These are phyloP conservation scores for Ustilago tritici DNA, from an alignment of 1,284 basidiomycete species.

Conservation along the genomic window DNA sequence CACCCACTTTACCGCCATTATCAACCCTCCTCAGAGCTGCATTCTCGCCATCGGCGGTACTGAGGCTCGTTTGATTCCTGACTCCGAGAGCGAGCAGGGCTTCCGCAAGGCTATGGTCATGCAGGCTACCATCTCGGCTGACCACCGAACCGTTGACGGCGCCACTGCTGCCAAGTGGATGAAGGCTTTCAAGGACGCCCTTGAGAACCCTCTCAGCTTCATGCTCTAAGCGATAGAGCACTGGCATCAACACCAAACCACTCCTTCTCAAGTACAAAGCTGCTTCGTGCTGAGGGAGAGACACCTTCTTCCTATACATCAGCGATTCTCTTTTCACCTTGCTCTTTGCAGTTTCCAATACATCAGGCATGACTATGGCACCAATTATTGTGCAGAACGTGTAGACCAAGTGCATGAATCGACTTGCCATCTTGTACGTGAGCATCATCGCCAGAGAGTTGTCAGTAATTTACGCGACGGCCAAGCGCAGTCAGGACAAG, in stretches of 20 bases:
- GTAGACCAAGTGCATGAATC: too few species aligned
- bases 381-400: too few species aligned
- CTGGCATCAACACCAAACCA: not conserved
- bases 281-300: not conserved
- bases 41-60: slow-evolving; percentile 95
- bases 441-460: not conserved
- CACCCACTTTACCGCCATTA: slow-evolving; percentile 96
- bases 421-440: too few species aligned
- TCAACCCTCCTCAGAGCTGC: slow-evolving; percentile 98
- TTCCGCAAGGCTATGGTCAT: slow-evolving; percentile 78
- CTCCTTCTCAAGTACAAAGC: not conserved
- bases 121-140: slow-evolving; percentile 95
- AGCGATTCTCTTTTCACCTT: slow-evolving; percentile 8
- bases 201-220: slow-evolving; percentile 86
- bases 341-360: slow-evolving; percentile 12
- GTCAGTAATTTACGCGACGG: not conserved
- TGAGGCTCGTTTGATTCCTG: slow-evolving; percentile 85
- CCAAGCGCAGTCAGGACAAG: not conserved
- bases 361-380: slow-evolving; percentile 12
- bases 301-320: slow-evolving; percentile 19
- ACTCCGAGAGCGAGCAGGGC: slow-evolving; percentile 84
- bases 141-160: slow-evolving; percentile 79
- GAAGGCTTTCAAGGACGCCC: slow-evolving; percentile 92
- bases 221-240: slow-evolving; percentile 51
- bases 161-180: slow-evolving; percentile 75